A percentile compares a stretch with the other conserved stretches of the same genome.
Evolutionary conservation across 2,329 filamentous ascomycete genomes (phyloP).

Genomic region (Elsinoe necatrix): DNA sequence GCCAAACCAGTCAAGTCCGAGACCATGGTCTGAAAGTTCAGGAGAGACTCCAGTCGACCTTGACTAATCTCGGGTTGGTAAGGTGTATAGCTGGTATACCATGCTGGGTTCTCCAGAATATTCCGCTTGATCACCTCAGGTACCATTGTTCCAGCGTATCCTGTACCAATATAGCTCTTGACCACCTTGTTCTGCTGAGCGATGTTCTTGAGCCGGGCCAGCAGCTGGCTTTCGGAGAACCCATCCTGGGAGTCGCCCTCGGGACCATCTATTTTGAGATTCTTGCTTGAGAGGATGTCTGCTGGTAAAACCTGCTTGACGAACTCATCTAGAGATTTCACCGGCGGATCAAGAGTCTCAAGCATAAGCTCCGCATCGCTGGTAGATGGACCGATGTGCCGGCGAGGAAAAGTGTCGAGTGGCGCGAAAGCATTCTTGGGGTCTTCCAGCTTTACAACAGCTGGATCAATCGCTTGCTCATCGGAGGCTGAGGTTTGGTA

Average conservation of each 20-base stretch:
- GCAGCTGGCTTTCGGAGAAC: conserved; percentile 53
- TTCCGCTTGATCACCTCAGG: conserved; percentile 90
- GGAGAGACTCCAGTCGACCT: conserved; percentile 78
- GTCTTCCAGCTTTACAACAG: conserved; percentile 13
- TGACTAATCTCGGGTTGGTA: conserved; percentile 98
- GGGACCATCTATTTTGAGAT: conserved; percentile 50
- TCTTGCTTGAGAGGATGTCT: conserved; percentile 62
- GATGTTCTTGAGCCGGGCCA: conserved; percentile 46
- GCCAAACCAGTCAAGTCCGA: conserved; percentile 78
- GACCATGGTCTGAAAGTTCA: conserved; percentile 94
- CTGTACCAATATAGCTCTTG: conserved; percentile 69
- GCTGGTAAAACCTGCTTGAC: conserved; percentile 73
- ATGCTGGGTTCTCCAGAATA: conserved; percentile 82
- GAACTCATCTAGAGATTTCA: conserved; percentile 67
- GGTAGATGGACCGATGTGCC: conserved; percentile 79
- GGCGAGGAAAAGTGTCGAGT: conserved; percentile 62
- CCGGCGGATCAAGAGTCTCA: conserved; percentile 65
- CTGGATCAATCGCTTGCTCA: neutral
- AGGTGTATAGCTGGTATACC: conserved; percentile 97
- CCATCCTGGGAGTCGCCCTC: conserved; percentile 32
- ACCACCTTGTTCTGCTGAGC: conserved; percentile 54
- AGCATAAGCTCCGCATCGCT: conserved; percentile 70
- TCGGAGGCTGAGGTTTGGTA: conserved; percentile 17
- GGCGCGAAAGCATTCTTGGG: conserved; percentile 29
- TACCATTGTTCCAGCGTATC: conserved; percentile 80